Base-by-base conservation (phyloP, 306 rosid genomes). In the Geum urbanum region DNA sequence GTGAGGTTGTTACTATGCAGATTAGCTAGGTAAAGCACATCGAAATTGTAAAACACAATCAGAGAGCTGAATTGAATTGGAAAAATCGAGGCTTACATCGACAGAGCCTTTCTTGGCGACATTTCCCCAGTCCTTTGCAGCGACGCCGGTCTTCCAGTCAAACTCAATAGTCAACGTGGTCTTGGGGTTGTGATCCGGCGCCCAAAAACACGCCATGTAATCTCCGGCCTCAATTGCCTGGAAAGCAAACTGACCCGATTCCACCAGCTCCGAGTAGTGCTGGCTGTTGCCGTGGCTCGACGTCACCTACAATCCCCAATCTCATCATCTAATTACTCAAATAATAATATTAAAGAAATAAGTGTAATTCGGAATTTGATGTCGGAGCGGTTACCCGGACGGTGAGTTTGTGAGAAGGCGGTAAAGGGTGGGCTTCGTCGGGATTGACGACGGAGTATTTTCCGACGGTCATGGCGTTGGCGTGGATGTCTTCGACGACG, bases 91-190 rank as follows among this genome's bases (percentile, higher is more conserved):
- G 80, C 95, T 88, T 72, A 94, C 99, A 72, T 91, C 99, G 27
- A 94, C 91, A 71, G 88, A 66, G 51, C 99, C 95, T 73, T 91
- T 94, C 85, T 94, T 94, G 27, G 99, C 99, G 62, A 94, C 99
- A 77, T 79, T 91, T 64, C 89, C 70, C 99, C 99, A 91, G 73
- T 94, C 97, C 78, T 94, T 94, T 2, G 99, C 91, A 6, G 97
- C 92, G 8, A 94, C 90, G 35, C 99, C 99, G 1, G 96, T 83
- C 79, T 78, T 89, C 99, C 99, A 94, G 2, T 94, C 99, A 37
- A 94, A 89, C 78, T 94, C 97, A 6, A 94, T 49, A 6, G 89
- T 80, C 80, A 89, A 74, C 22, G 89, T 86, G 9, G 27, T 39
- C 24, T 45, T 71, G 1, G 97, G 99, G 11, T 81, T 82, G 69